phyloP scores from a whole-genome alignment of 2,329 filamentous ascomycete species.

The Aureobasidium leucospermi region DNA sequence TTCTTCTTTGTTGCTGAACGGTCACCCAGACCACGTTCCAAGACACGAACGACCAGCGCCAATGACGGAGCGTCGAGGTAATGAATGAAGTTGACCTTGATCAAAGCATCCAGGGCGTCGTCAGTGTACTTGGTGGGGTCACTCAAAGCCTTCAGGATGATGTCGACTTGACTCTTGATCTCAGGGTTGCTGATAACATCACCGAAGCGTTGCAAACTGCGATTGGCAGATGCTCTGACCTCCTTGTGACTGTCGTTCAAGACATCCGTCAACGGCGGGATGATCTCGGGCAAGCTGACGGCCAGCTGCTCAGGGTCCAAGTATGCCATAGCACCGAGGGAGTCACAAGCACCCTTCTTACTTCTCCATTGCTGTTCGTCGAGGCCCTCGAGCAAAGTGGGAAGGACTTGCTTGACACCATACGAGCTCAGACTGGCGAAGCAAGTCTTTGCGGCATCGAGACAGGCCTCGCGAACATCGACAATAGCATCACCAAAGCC shows the following conservation, averaged over 20 bases:
- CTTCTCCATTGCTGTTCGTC: slow-evolving; percentile 97
- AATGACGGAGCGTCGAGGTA: slow-evolving; percentile 96
- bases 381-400: slow-evolving; percentile 81
- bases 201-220: slow-evolving; percentile 93
- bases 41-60: slow-evolving; percentile 86
- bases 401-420: slow-evolving; percentile 89
- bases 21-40: slow-evolving; percentile 85
- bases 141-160: slow-evolving; percentile 91
- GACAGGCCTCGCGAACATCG: slow-evolving; percentile 85
- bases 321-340: slow-evolving; percentile 96
- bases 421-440: slow-evolving; percentile 91
- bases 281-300: slow-evolving; percentile 87
- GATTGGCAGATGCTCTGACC: slow-evolving; percentile 83
- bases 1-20: slow-evolving; percentile 94
- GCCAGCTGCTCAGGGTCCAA: slow-evolving; percentile 92
- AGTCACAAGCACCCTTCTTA: slow-evolving; percentile 95
- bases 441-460: slow-evolving; percentile 88
- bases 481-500: slow-evolving; percentile 84
- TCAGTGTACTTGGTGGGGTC: slow-evolving; percentile 97
- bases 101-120: slow-evolving; percentile 83
- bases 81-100: slow-evolving; percentile 97
- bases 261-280: slow-evolving; percentile 87
- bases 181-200: slow-evolving; percentile 98
- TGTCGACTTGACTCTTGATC: slow-evolving; percentile 83
- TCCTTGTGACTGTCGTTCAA: slow-evolving; percentile 98